phyloP scores from a whole-genome alignment of 805 yeast genomes.

The Wickerhamomyces alni region DNA sequence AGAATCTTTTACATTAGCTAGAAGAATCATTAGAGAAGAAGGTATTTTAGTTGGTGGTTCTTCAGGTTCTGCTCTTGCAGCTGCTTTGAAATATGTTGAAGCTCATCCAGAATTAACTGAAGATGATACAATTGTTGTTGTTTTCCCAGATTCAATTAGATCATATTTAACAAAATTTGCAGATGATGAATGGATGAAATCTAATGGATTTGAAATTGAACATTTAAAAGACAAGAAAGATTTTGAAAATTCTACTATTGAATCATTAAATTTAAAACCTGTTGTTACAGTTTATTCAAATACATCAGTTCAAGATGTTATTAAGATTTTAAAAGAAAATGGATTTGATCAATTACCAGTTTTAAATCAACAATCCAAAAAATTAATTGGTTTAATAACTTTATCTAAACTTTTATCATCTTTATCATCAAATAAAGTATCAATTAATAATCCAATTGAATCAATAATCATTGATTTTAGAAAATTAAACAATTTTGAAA shows the following conservation, averaged over 20 bases:
- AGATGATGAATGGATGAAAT: constrained; percentile 86
- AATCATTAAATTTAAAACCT: constrained; percentile 69
- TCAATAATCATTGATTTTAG: constrained; percentile 70
- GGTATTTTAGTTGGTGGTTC: constrained; percentile 90
- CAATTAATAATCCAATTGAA: constrained; percentile 48
- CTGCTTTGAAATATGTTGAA: constrained; percentile 64
- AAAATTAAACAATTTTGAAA: constrained; percentile 53
- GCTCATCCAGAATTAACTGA: constrained; percentile 57
- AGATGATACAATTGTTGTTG: constrained; percentile 70
- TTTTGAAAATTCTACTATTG: constrained; percentile 52
- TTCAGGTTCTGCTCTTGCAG: constrained; percentile 78
- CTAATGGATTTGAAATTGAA: constrained; percentile 61
- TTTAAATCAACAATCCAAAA: constrained; percentile 37
- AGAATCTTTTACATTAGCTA: constrained; percentile 71
- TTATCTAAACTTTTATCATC: constrained; percentile 65
- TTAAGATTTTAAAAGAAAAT: constrained; percentile 62
- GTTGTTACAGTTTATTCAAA: constrained; percentile 65
- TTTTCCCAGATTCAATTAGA: constrained; percentile 83
- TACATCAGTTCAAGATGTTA: constrained; percentile 58
- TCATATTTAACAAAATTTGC: constrained; percentile 83
- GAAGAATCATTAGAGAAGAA: constrained; percentile 78
- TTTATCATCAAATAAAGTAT: constrained; percentile 54
- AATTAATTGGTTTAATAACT: constrained; percentile 71
- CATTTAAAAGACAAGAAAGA: constrained; percentile 35
- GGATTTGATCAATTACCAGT: constrained; percentile 88